These are phyloP conservation scores for Suhomyces terraborum DNA, from an alignment of 1,139 yeast genomes.

Conservation along the genomic window DNA sequence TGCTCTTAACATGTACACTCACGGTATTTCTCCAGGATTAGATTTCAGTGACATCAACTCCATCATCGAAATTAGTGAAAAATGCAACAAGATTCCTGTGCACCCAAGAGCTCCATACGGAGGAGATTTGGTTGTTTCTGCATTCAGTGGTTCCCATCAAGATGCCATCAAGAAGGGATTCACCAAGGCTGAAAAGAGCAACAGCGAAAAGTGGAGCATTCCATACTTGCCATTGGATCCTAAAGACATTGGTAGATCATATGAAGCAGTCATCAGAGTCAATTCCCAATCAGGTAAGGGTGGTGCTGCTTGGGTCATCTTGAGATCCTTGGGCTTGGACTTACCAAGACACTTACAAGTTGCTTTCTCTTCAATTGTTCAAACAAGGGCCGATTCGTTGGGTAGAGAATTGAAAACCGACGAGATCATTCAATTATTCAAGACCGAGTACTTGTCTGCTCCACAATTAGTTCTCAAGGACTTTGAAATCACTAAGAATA, in stretches of 20 bases:
- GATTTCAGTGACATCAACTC: slow-evolving; percentile 47
- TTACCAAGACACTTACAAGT: slow-evolving; percentile 51
- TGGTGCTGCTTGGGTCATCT: slow-evolving; percentile 54
- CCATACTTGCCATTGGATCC: slow-evolving; percentile 55
- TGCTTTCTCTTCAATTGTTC: slow-evolving; percentile 43
- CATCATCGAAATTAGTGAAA: slow-evolving; percentile 46
- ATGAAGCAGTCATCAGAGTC: slow-evolving; percentile 54
- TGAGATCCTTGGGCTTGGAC: slow-evolving; percentile 49
- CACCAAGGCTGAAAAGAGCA: slow-evolving; percentile 29
- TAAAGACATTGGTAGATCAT: slow-evolving; percentile 50
- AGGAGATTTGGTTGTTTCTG: slow-evolving; percentile 52
- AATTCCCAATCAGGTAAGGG: slow-evolving; percentile 55
- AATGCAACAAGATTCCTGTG: slow-evolving; percentile 49
- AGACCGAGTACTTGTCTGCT: slow-evolving; percentile 33
- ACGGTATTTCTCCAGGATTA: slow-evolving; percentile 46
- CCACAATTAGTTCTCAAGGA: slow-evolving; percentile 35
- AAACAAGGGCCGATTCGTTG: slow-evolving; percentile 40
- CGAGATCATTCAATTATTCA: slow-evolving; percentile 44
- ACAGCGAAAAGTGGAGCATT: slow-evolving; percentile 38
- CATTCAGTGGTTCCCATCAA: slow-evolving; percentile 53
- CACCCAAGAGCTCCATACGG: slow-evolving; percentile 54
- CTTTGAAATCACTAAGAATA: slow-evolving; percentile 34
- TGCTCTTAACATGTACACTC: slow-evolving; percentile 51
- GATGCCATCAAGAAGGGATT: slow-evolving; percentile 55
- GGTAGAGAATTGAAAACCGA: slow-evolving; percentile 50